Evolutionary conservation across 805 yeast species (phyloP), one percentile per base, ranked within the genome.

Genomic region (Candida schatavii): DNA sequence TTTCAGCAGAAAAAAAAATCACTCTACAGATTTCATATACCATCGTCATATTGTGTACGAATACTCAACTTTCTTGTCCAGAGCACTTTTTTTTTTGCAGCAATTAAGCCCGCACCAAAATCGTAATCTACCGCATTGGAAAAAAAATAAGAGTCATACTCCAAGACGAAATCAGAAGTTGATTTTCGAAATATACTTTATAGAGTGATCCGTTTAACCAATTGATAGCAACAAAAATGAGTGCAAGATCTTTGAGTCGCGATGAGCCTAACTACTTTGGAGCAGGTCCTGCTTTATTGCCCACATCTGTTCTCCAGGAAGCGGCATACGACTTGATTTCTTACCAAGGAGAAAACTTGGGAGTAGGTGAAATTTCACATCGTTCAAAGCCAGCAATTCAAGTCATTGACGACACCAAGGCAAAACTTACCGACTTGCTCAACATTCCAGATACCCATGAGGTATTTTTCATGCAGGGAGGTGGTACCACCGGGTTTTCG

Each of bases 251-350:
- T 10, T 63, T 82, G 41, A 74, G 77, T 36, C 79, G 91, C 70
- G 81, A 74, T 61, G 82, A 81, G 56, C 88, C 89, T 42, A 70
- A 78, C 56, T 87, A 93, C 61, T 93, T 88, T 56, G 99, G 98
- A 43, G 98, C 99, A n/a, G 99, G 99, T 11, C 99, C 99, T 37
- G 99, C 99, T 1, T 75, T 83, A 40, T 73, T 93, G 34, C 97
- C 98, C 26, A 81, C 91, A 3, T 57, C 65, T 3, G 98, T 91
- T 2, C 75, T 93, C 41, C 83, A 88, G 65, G 83, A 87, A 66
- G 96, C 97, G 4, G 95, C 97, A 2, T 59, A 62, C 25, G 98
- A 93, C 60, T 71, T 93, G 48, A 60, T 93, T 46, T 78, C 81
- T 55, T 93, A 78, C 64, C 70, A 85, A 41, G 73, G 70, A 32